Conservation (phyloP, 768 basidiomycete species). For the Strobilomyces dryophilus region DNA sequence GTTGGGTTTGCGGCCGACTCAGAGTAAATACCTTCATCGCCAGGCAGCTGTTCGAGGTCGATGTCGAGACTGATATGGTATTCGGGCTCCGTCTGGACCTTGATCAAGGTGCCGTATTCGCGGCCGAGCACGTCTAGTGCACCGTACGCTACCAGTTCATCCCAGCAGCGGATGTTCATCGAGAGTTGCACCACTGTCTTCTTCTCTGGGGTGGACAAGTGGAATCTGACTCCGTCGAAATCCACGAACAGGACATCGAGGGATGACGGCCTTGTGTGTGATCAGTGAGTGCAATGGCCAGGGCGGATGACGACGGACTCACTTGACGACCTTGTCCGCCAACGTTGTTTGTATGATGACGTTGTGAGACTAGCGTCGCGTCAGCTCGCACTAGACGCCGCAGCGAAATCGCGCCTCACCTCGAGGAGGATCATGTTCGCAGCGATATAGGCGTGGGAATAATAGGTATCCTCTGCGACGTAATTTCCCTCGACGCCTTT, state of each 20-base stretch:
- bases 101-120: constrained; percentile 77
- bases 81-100: constrained; percentile 70
- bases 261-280: constrained; percentile 66
- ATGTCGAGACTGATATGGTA: constrained; percentile 86
- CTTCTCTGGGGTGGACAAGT: constrained; percentile 81
- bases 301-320: constrained; percentile 20
- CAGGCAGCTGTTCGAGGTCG: constrained; percentile 82
- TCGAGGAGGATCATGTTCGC: constrained; percentile 78
- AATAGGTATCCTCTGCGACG: constrained; percentile 10
- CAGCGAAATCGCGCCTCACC: constrained; percentile 36
- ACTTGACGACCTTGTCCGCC: constrained; percentile 85
- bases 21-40: constrained; percentile 61
- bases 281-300: constrained; percentile 13
- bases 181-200: constrained; percentile 83
- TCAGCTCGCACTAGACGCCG: constrained; percentile 3
- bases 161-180: constrained; percentile 98
- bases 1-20: background rate
- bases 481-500: constrained; percentile 24
- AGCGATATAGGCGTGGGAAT: constrained; percentile 26
- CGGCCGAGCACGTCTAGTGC: constrained; percentile 72
- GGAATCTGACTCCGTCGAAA: constrained; percentile 95
- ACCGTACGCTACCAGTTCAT: constrained; percentile 85
- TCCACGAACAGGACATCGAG: constrained; percentile 97
- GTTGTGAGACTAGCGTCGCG: constrained; percentile 67
- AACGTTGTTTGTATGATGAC: constrained; percentile 90